Conservation (phyloP, 148 eudicot species). For the Silene latifolia region DNA sequence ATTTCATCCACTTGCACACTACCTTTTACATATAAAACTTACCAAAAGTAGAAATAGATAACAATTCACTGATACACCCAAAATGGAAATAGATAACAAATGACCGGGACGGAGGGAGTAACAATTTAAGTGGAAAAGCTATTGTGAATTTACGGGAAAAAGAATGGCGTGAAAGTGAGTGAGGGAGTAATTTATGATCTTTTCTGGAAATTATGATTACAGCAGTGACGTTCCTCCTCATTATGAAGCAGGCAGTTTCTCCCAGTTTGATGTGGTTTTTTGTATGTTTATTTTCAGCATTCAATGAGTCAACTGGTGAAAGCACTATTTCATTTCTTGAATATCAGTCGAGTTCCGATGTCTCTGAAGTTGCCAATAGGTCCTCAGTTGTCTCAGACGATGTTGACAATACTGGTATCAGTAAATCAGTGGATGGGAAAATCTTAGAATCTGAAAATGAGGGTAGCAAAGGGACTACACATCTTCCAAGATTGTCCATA, state of each 20-base stretch:
- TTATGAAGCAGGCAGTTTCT: neutral
- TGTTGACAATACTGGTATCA: constrained; percentile 47
- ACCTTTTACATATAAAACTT: no score
- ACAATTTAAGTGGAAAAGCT: neutral
- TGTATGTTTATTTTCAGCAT: constrained; percentile 49
- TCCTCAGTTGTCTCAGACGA: constrained; percentile 57
- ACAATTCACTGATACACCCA: no score
- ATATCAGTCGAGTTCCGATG: constrained; percentile 37
- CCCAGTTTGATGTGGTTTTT: constrained; percentile 5
- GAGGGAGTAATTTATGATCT: neutral
- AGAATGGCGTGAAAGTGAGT: neutral
- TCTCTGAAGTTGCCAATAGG: constrained; percentile 40
- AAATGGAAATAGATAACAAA: no score
- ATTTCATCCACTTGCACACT: no score
- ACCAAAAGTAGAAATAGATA: no score
- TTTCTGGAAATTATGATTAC: no score
- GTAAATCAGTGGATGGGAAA: constrained; percentile 49
- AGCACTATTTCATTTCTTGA: constrained; percentile 31
- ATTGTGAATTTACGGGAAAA: no score
- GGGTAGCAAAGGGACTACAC: constrained; percentile 22
- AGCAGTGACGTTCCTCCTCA: neutral
- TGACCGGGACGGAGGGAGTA: no score
- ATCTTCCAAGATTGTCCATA: constrained; percentile 39
- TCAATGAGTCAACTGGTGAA: constrained; percentile 45
- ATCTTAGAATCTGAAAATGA: constrained; percentile 36